Conservation (phyloP, 306 rosid genomes). For the Parietaria judaica region DNA sequence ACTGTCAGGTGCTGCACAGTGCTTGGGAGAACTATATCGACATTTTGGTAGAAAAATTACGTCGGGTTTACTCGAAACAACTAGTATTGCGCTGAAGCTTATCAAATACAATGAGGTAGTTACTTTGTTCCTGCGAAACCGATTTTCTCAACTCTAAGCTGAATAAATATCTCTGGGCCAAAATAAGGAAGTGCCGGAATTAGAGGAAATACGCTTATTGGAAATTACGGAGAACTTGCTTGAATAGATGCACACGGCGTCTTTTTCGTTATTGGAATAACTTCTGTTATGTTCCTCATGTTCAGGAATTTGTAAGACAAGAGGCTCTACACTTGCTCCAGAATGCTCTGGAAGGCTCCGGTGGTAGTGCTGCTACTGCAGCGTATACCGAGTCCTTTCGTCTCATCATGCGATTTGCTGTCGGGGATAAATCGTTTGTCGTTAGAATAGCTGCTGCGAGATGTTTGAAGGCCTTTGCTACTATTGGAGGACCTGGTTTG, state of each 20-base stretch:
- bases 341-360: constrained; percentile 91
- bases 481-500: constrained; percentile 92
- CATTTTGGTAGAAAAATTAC: constrained; percentile 93
- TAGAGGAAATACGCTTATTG: not conserved
- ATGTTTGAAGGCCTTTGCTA: constrained; percentile 86
- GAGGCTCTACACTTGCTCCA: constrained; percentile 84
- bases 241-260: not conserved
- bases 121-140: constrained; percentile 20
- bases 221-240: not conserved
- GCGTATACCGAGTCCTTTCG: constrained; percentile 91
- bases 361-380: constrained; percentile 74
- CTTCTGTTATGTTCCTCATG: constrained; percentile 13
- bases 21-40: constrained; percentile 84
- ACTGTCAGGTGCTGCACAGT: constrained; percentile 72
- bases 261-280: not conserved
- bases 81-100: constrained; percentile 70
- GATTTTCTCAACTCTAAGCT: not conserved
- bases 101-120: constrained; percentile 73
- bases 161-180: not conserved
- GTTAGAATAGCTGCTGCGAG: constrained; percentile 97
- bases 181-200: not conserved
- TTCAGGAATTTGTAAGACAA: constrained; percentile 86
- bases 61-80: constrained; percentile 83
- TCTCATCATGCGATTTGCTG: constrained; percentile 61
- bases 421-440: constrained; percentile 83